Base-by-base conservation (phyloP, 2,329 filamentous ascomycete species). In the Epichloe scottii region DNA sequence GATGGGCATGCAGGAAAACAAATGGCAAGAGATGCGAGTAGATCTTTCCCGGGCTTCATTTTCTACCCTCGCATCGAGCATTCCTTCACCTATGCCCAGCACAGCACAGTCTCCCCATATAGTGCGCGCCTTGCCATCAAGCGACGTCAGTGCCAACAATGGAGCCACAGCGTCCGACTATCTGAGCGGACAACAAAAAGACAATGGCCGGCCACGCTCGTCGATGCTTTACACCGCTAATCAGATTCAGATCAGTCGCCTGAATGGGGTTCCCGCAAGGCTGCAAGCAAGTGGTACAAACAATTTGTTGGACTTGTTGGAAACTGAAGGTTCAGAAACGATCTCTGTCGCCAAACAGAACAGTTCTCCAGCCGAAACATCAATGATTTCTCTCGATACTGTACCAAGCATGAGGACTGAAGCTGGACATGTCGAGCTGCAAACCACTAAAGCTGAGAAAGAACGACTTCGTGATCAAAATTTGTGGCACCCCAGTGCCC, bases 1-100 rank as follows among this genome's bases (percentile, higher is more conserved):
- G 62, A 79, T 84, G 72, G 77, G 74, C 0, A 63, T 72, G 55
- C 76, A 84, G 59, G 78, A 81, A 59, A 71, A 70, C 50, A 73
- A 76, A 56, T 84, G 81, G 81, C 73, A 76, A 51, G 66, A 73
- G 47, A 72, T 83, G 65, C 77, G 78, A 51, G 66, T 72, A 26
- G 72, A 74, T 38, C 60, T 81, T 40, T 66, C 68, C 49, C 72
- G 72, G 51, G 71, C 76, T 56, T 80, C 77, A 5, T 59, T 74
- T 40, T 77, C 73, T 2, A 75, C 71, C 7, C 59, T 75, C 65
- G 67, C 55, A 42, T 60, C 61, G 33, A 61, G 60, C 12, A 52
- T 60, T 21, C 56, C 51, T 42, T 40, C 50, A 26, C 17, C 52
- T 12, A 15, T 23, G 10, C n/a, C 43, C n/a, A n/a, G 8, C 19